These are phyloP conservation scores for Podila epicladia DNA, from an alignment of 192 early-diverging fungal genomes.

Conservation along the genomic window DNA sequence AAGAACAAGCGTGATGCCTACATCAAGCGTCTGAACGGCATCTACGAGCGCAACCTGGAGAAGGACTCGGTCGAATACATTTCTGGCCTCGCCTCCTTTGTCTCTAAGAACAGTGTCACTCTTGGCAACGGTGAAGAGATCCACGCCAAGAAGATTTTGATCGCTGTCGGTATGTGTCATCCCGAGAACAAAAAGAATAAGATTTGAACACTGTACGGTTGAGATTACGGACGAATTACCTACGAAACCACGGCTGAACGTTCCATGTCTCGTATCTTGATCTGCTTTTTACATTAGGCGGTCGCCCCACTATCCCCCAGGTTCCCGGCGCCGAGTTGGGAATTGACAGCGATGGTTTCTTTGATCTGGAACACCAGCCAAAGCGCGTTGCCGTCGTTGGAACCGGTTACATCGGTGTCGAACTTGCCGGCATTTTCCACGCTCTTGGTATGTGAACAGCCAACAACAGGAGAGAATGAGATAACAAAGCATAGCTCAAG, in stretches of 20 bases:
- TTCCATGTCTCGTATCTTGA: conserved; percentile 3
- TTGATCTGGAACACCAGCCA: conserved; percentile 91
- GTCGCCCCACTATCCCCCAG: conserved; percentile 78
- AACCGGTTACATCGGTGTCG: conserved; percentile 97
- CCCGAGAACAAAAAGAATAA: background rate
- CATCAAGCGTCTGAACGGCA: conserved; percentile 95
- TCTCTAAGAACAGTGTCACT: conserved; percentile 76
- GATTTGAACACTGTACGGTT: conserved; percentile 29
- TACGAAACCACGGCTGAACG: background rate
- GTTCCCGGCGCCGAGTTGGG: conserved; percentile 88
- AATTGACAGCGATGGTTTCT: conserved; percentile 95
- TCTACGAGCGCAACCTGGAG: conserved; percentile 91
- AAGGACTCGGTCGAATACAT: conserved; percentile 90
- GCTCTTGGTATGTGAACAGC: conserved; percentile 68
- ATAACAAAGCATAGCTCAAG: background rate
- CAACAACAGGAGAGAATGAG: background rate
- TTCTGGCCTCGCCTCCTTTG: conserved; percentile 86
- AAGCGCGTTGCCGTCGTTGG: conserved; percentile 91
- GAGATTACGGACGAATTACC: background rate
- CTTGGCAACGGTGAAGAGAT: conserved; percentile 61
- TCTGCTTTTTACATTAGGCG: conserved; percentile 52
- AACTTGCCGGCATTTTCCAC: conserved; percentile 94
- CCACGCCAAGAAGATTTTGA: conserved; percentile 87
- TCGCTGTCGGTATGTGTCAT: conserved; percentile 77
- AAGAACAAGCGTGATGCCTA: conserved; percentile 97